These are phyloP conservation scores for Achlya hypogyna DNA, from an alignment of 352 stramenopile genomes.

Conservation along the genomic window DNA sequence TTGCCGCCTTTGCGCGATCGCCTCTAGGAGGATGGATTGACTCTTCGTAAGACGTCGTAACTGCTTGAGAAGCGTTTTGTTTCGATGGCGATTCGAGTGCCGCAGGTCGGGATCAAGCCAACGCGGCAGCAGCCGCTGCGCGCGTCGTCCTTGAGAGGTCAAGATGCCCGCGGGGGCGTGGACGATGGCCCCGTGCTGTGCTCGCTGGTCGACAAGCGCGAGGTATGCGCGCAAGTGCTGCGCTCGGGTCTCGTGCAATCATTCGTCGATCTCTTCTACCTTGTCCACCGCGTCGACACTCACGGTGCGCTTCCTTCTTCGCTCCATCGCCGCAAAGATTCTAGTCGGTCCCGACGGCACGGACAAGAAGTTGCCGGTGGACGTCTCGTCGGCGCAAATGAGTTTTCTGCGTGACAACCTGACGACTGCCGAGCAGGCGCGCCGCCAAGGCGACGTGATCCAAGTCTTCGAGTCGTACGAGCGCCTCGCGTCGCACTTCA, in stretches of 20 bases:
- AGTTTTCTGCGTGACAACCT: conserved; percentile 85
- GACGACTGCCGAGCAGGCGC: conserved; percentile 77
- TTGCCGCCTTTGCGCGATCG: no score
- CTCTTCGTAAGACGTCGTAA: no score
- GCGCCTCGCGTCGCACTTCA: conserved; percentile 58
- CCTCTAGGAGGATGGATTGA: no score
- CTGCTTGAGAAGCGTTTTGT: neutral
- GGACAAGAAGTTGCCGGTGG: conserved; percentile 21
- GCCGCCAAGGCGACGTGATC: conserved; percentile 77
- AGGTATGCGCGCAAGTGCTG: conserved; percentile 78
- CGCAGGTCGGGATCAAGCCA: conserved; percentile 10
- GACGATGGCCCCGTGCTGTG: neutral
- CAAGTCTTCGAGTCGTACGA: conserved; percentile 82
- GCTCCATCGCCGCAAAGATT: neutral
- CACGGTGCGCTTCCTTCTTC: neutral
- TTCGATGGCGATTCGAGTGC: conserved; percentile 13
- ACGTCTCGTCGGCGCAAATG: conserved; percentile 41
- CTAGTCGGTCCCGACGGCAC: neutral
- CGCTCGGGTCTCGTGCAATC: conserved; percentile 86
- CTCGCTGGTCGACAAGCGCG: conserved; percentile 16
- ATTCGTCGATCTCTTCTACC: conserved; percentile 93
- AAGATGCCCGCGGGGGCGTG: neutral
- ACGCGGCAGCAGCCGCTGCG: conserved; percentile 14
- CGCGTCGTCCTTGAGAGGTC: neutral
- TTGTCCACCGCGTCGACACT: conserved; percentile 73